A percentile compares a stretch with the other conserved stretches of the same genome.
Evolutionary conservation across 2,329 filamentous ascomycete species (phyloP).

Genomic region (Colletotrichum liaoningense): DNA sequence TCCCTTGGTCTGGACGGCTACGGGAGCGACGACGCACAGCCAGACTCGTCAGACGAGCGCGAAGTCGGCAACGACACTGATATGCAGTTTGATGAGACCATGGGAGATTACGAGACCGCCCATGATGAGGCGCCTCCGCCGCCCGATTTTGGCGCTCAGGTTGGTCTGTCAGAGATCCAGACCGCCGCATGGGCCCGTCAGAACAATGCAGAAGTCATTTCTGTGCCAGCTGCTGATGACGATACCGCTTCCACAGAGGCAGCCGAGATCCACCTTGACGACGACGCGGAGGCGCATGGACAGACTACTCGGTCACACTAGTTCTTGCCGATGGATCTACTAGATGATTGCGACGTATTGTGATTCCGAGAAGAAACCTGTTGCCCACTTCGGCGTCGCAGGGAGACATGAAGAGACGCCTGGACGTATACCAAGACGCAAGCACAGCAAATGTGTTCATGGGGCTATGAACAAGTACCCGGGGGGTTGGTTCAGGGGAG

Average conservation of each 20-base stretch:
- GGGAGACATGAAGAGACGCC: neutral
- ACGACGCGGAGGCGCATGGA: conserved; percentile 44
- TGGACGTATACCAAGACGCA: neutral
- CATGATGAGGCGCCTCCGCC: conserved; percentile 39
- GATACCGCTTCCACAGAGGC: conserved; percentile 57
- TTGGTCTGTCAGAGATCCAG: conserved; percentile 44
- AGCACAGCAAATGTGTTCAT: neutral
- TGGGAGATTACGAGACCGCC: conserved; percentile 30
- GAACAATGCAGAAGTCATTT: conserved; percentile 48
- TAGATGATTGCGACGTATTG: neutral
- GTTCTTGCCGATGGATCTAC: neutral
- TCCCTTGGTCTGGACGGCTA: conserved; percentile 48
- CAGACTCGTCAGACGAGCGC: conserved; percentile 49
- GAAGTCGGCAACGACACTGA: conserved; percentile 44
- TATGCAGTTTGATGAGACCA: conserved; percentile 33
- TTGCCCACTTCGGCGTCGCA: neutral
- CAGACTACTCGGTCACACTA: conserved; percentile 18
- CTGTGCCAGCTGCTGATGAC: conserved; percentile 49
- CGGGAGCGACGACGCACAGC: conserved; percentile 57
- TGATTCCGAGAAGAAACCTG: neutral
- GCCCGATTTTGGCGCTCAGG: conserved; percentile 37
- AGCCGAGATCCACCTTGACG: conserved; percentile 61
- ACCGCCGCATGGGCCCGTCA: conserved; percentile 48
- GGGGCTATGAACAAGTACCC: neutral
- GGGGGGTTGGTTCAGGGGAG: neutral